Percentiles rank a stretch among this genome's conserved stretches.
Evolutionary conservation across 148 eudicot species (phyloP).

Genomic region (Selenicereus undatus): DNA sequence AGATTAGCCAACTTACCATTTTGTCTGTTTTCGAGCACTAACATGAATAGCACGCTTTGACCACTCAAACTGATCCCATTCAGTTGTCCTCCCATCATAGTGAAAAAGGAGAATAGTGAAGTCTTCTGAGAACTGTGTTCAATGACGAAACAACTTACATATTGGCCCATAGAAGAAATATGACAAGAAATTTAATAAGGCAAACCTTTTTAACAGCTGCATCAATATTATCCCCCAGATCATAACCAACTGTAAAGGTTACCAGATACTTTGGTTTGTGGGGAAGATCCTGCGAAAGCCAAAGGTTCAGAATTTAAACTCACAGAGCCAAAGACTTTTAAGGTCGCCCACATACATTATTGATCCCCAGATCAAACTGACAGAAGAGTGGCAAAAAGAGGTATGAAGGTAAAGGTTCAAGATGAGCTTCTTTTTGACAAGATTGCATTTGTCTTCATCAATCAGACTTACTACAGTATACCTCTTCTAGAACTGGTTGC

Average conservation of each 20-base stretch:
- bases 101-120: conserved; percentile 75
- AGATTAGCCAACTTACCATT: conserved; percentile 40
- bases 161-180: not conserved
- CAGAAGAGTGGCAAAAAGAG: not conserved
- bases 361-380: not conserved
- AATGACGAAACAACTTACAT: conserved; percentile 4
- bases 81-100: conserved; percentile 67
- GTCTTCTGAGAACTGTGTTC: conserved; percentile 66
- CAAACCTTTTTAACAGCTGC: conserved; percentile 68
- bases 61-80: conserved; percentile 90
- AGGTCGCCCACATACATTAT: not conserved
- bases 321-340: not conserved
- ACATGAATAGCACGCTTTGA: conserved; percentile 74
- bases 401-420: no score
- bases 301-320: not conserved
- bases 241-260: conserved; percentile 71
- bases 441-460: no score
- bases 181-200: not conserved
- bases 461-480: no score
- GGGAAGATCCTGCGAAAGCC: conserved; percentile 50
- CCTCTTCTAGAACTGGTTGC: no score
- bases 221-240: conserved; percentile 57
- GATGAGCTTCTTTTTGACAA: no score
- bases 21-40: conserved; percentile 70
- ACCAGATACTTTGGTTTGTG: conserved; percentile 64